Conservation (phyloP, 148 eudicot species). For the Silene uniflora region DNA sequence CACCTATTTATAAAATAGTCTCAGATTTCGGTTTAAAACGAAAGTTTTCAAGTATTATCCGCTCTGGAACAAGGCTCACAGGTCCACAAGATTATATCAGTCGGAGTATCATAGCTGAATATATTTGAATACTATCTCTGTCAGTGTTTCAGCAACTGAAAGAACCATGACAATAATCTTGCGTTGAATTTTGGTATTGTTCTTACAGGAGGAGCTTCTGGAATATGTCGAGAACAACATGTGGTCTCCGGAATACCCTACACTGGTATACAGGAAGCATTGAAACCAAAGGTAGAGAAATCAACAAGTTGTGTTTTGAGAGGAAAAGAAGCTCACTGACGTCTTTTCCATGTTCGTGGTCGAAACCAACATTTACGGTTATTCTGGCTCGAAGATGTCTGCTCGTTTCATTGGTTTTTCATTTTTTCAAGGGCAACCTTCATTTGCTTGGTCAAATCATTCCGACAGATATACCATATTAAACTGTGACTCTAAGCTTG, state of each 20-base stretch:
- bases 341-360: not conserved
- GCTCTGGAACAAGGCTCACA: no score
- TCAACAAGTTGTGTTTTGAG: not conserved
- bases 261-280: slow-evolving; percentile 64
- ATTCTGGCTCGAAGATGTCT: not conserved
- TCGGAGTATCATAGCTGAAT: no score
- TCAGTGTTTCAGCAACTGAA: not conserved
- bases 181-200: not conserved
- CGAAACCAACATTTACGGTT: not conserved
- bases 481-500: not conserved
- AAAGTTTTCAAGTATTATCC: not conserved
- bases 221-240: slow-evolving; percentile 67
- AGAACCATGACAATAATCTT: not conserved
- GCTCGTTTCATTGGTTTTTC: not conserved
- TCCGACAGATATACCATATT: not conserved
- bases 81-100: no score
- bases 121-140: no score
- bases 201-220: slow-evolving; percentile 66
- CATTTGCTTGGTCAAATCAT: not conserved
- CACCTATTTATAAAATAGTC: not conserved
- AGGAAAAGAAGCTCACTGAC: not conserved
- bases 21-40: no score
- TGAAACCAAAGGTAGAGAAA: slow-evolving; percentile 24
- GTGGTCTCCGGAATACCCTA: slow-evolving; percentile 95
- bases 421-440: not conserved